Evolutionary conservation across 2,329 filamentous ascomycete species (phyloP), one percentile per base, ranked within the genome.

Genomic region (Penicillium nordicum): DNA sequence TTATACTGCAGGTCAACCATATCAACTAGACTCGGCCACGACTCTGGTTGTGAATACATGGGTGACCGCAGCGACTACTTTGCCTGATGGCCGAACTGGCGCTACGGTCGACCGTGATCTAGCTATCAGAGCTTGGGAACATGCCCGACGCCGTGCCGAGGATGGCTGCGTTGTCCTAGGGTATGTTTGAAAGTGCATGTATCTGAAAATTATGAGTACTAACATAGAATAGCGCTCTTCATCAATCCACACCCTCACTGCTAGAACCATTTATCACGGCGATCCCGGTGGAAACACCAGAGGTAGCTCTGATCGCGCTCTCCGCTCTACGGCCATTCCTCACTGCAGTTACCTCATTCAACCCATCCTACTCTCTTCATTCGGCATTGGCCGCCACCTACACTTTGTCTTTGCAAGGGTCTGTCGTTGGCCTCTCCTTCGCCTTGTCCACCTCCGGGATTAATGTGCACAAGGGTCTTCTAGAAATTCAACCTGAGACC

Each of bases 41-140:
- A 96, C 91, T 72, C 74, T 97, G 38, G 92, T 94, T 0, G 91
- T 97, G 63, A 97, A 97, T 77, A 97, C 92, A 55, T 97, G 92
- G 92, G 82, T 94, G 51, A 96, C 90, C 4, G 90, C 90, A 18
- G 82, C 85, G 29, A 89, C 89, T 63, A 78, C 83, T 25, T 85
- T 87, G 38, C 81, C 84, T 3, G 84, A 91, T 67, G 89, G 88
- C 37, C 81, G 83, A 54, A 79, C 81, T 45, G 90, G 89, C 50
- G 90, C 89, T 52, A 92, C 89, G 8, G 84, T 97, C 41, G 94
- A 99, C 75, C 77, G 84, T 41, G 84, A 88, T 23, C 77, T 99
- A 49, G 89, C 90, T 16, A 81, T 85, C 50, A 85, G 90, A 71
- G 92, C 92, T 3, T 99, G 94, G 93, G 94, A 99, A 77, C 94